Conservation (phyloP, 2,329 filamentous ascomycete genomes). For the Botrytis pseudocinerea region DNA sequence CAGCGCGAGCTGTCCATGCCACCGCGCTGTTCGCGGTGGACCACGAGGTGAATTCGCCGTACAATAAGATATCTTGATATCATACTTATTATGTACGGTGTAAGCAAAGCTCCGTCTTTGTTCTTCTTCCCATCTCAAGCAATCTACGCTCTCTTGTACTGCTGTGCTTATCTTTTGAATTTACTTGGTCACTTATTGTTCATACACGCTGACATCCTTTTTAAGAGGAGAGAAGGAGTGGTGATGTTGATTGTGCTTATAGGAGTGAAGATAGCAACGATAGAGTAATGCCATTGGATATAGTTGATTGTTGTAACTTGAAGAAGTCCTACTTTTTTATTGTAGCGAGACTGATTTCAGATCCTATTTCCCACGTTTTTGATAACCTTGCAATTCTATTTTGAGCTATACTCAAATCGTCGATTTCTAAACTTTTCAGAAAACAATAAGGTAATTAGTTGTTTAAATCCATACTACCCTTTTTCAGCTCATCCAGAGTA, state of each 20-base stretch:
- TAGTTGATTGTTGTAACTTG: background rate
- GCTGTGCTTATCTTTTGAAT: background rate
- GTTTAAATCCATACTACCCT: background rate
- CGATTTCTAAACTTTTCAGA: fast-evolving
- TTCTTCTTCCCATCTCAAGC: background rate
- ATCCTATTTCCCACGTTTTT: background rate
- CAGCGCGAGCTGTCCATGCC: background rate
- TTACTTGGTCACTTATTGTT: background rate
- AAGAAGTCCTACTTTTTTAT: fast-evolving
- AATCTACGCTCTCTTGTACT: background rate
- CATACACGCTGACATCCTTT: background rate
- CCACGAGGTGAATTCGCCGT: background rate
- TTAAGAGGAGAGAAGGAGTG: background rate
- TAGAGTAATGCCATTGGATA: background rate
- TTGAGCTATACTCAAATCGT: background rate
- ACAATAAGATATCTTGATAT: background rate
- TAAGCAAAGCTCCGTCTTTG: background rate
- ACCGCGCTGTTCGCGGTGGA: background rate
- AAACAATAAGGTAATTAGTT: background rate
- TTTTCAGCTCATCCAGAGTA: background rate
- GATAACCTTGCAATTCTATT: background rate
- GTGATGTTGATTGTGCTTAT: background rate
- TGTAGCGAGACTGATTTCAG: background rate
- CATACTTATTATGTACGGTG: background rate
- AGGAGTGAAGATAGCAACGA: background rate